Conservation (phyloP, 768 basidiomycete genomes). For the Clitopilus passeckerianus region DNA sequence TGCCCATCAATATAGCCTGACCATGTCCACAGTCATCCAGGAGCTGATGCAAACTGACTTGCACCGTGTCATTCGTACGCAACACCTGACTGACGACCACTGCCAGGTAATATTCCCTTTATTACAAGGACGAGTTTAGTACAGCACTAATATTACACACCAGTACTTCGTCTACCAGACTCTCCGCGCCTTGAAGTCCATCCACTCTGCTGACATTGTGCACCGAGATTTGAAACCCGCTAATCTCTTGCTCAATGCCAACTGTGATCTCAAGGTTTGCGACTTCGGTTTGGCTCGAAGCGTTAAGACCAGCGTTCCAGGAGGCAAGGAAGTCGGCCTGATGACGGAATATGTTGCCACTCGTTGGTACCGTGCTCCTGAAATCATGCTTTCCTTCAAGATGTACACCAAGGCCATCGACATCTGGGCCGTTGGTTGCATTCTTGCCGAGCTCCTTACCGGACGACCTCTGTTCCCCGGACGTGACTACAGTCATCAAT, state of each 20-base stretch:
- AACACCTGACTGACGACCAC: constrained; percentile 88
- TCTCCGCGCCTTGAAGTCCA: constrained; percentile 89
- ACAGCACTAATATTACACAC: background rate
- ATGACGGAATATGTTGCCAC: constrained; percentile 99
- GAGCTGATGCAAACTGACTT: constrained; percentile 90
- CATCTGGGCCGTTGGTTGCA: constrained; percentile 84
- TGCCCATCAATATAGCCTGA: constrained; percentile 7
- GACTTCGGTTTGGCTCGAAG: constrained; percentile 94
- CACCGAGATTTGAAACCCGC: constrained; percentile 97
- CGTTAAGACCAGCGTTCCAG: constrained; percentile 78
- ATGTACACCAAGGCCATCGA: constrained; percentile 93
- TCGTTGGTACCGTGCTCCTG: constrained; percentile 97
- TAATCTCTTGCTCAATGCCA: constrained; percentile 92
- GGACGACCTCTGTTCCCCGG: constrained; percentile 97
- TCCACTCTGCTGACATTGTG: constrained; percentile 94
- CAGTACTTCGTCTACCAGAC: constrained; percentile 95
- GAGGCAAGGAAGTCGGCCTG: constrained; percentile 79
- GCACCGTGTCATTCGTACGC: constrained; percentile 88
- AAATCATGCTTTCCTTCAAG: constrained; percentile 99
- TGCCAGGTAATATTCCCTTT: constrained; percentile 50
- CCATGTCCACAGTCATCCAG: constrained; percentile 53
- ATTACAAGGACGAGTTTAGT: background rate
- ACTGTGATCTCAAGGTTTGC: constrained; percentile 92
- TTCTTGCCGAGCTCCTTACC: constrained; percentile 91
- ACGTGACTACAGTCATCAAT: constrained; percentile 93